Base-by-base conservation (phyloP, 1,139 yeast species). In the Magnusiomyces ingens region DNA sequence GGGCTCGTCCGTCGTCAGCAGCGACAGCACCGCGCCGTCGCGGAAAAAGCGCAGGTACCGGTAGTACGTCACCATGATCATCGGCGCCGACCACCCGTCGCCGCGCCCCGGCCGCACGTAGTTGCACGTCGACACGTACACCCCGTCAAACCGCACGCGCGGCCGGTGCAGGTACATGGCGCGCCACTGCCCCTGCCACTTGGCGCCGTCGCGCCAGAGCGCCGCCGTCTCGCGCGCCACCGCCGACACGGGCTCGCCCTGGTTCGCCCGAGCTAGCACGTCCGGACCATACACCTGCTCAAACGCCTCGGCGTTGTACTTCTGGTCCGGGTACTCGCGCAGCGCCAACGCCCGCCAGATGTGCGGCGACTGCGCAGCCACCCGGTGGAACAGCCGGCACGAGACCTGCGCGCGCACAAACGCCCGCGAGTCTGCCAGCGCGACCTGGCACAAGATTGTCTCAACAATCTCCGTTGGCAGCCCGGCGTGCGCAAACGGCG, bases 11-110 rank as follows among this genome's bases (percentile, higher is more conserved):
- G 64, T 60, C 12, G 67, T 57, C 40, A 65, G 52, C 15, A 63
- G 55, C 26, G 58, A 60, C 21, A 65, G 56, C 56, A 89, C 85
- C 0, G 78, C 73, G 0, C 98, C 98, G 63, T 87, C 86, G 0
- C 84, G 84, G 64, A 78, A 87, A 64, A 93, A 90, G 55, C 97
- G 73, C 41, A 85, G 68, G 66, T 89, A 93, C 57, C 99, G 74
- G 67, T 88, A 93, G 65, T 91, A 93, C 0, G 96, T 88, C 49
- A 91, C 86, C 66, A 90, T 81, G 62, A 87, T 80, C 18, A 87
- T 79, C 0, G 97, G 96, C 56, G 81, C 80, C 45, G 77, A 70
- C 85, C 94, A 82, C n/a, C 87, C 77, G 43, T 75, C 77, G 77
- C 78, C 76, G 1, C 85, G 81, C 50, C 97, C 95, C 64, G 87